Conservation (phyloP, 2,329 filamentous ascomycete species). For the Thielaviopsis euricoi region DNA sequence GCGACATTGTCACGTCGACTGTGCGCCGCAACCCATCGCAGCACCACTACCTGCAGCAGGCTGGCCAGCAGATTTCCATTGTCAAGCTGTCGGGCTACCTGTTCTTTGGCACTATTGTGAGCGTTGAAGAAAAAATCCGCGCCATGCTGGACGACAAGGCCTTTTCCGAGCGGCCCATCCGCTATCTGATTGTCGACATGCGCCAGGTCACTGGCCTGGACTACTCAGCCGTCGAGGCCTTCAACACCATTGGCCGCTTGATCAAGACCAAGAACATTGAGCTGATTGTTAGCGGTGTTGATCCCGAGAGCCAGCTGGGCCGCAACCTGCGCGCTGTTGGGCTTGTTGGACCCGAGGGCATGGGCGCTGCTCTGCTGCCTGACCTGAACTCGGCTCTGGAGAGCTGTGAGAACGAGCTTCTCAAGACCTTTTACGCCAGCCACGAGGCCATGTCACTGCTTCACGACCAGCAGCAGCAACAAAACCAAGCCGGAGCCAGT, state of each 20-base stretch:
- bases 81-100: conserved; percentile 86
- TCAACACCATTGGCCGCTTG: conserved; percentile 79
- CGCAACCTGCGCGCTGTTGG: conserved; percentile 70
- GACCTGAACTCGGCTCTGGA: conserved; percentile 88
- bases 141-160: conserved; percentile 66
- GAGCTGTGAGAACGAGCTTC: conserved; percentile 83
- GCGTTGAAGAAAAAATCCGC: conserved; percentile 78
- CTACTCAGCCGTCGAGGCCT: conserved; percentile 90
- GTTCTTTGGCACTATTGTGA: conserved; percentile 97
- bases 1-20: conserved; percentile 77
- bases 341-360: conserved; percentile 49
- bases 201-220: conserved; percentile 82
- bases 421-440: conserved; percentile 61
- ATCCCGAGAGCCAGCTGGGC: conserved; percentile 59
- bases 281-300: conserved; percentile 69
- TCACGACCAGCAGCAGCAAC: conserved; percentile 24
- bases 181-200: conserved; percentile 79
- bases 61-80: conserved; percentile 75
- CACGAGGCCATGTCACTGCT: conserved; percentile 37
- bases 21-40: conserved; percentile 84
- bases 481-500: conserved; percentile 20
- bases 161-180: conserved; percentile 63
- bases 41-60: conserved; percentile 68
- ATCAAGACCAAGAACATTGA: conserved; percentile 61
- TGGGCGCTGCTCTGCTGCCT: conserved; percentile 65